phyloP scores from a whole-genome alignment of 2,329 filamentous ascomycete species.

The Penicillium sp. region DNA sequence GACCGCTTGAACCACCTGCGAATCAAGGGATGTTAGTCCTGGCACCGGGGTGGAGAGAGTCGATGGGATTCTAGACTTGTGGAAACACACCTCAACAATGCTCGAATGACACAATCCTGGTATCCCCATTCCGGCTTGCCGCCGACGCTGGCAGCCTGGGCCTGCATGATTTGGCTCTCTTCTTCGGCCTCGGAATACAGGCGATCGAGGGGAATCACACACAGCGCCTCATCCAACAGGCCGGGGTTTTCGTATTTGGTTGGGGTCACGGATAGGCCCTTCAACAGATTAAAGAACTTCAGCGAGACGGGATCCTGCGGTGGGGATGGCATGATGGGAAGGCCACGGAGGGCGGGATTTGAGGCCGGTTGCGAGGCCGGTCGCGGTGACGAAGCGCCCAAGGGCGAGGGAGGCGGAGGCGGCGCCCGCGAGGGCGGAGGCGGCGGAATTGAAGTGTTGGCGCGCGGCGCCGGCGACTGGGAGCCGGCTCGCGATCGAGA shows the following conservation, averaged over 20 bases:
- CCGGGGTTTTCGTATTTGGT: constrained; percentile 96
- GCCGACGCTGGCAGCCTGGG: constrained; percentile 82
- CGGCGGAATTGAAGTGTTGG: constrained; percentile 29
- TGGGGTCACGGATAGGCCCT: constrained; percentile 82
- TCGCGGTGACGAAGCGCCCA: constrained; percentile 39
- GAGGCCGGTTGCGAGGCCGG: constrained; percentile 30
- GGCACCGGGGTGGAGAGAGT: constrained; percentile 4
- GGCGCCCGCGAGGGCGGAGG: constrained; percentile 37
- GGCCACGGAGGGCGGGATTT: constrained; percentile 47
- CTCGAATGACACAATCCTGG: constrained; percentile 91
- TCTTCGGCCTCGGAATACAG: constrained; percentile 95
- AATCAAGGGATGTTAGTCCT: constrained; percentile 17
- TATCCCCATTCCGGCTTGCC: constrained; percentile 91
- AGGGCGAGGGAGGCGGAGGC: constrained; percentile 34
- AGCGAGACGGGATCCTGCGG: constrained; percentile 69
- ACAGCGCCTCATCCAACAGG: constrained; percentile 84
- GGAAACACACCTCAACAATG: constrained; percentile 69
- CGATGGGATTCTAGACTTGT: constrained; percentile 13
- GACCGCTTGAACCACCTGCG: constrained; percentile 87
- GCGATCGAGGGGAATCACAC: constrained; percentile 79
- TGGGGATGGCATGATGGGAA: constrained; percentile 70
- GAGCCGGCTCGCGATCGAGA: constrained; percentile 58
- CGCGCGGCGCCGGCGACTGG: constrained; percentile 53
- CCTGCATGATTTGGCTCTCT: constrained; percentile 81
- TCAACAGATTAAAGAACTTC: constrained; percentile 76